These are phyloP conservation scores for Penicillium sp. DNA, from an alignment of 2,329 filamentous ascomycete species.

Conservation along the genomic window DNA sequence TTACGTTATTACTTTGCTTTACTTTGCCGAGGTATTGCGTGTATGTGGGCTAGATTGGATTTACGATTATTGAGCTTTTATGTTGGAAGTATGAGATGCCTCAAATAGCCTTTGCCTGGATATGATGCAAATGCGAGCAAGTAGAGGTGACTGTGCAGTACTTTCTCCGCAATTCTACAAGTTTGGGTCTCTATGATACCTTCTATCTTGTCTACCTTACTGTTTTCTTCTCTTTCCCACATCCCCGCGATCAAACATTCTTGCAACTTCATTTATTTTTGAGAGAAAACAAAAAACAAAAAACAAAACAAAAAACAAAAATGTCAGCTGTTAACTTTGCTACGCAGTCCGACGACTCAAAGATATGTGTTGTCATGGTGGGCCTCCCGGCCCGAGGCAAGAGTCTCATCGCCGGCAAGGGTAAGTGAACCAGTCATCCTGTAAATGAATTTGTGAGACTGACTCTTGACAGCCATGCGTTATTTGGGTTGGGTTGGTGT, in stretches of 20 bases:
- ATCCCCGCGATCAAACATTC: background rate
- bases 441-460: constrained; percentile 6
- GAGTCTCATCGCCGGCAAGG: constrained; percentile 96
- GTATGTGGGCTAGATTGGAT: background rate
- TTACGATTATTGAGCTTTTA: background rate
- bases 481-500: constrained; percentile 98
- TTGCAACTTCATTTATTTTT: background rate
- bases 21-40: constrained; percentile 2
- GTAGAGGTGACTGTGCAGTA: background rate
- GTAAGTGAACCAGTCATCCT: constrained; percentile 51
- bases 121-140: background rate
- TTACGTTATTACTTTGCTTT: constrained; percentile 1
- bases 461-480: constrained; percentile 66
- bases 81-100: background rate
- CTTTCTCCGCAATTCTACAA: background rate
- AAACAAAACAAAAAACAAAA: background rate
- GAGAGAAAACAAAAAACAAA: background rate
- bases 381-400: constrained; percentile 93
- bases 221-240: background rate
- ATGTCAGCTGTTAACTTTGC: constrained; percentile 48
- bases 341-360: constrained; percentile 89
- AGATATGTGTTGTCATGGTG: constrained; percentile 98
- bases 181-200: background rate
- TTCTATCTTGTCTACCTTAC: background rate
- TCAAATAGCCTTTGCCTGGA: background rate